Base-by-base conservation (phyloP, 192 early-diverging fungal species). In the Umbelopsis vinacea region DNA sequence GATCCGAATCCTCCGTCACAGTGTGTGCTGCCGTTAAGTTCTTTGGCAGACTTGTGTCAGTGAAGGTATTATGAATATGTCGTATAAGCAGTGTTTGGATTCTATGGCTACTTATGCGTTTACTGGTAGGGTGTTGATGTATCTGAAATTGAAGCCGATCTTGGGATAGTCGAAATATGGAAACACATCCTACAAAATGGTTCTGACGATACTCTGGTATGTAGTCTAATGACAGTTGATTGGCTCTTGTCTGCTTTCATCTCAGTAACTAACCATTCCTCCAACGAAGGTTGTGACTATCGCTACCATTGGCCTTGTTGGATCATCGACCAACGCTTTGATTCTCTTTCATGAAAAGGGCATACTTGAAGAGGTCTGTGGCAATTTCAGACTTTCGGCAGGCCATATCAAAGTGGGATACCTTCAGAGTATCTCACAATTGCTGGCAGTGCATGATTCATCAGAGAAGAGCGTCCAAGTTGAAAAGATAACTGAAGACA, bases 1-100 rank as follows among this genome's bases (percentile, higher is more conserved):
- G 60, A 1, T 43, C 21, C 5, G 82, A 85, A 54, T 67, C 80
- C 21, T 75, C 66, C 22, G 52, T 71, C 8, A 73, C 76, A 6
- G 60, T 87, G 33, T 75, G 76, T 63, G 79, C 80, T 14, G 69
- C 75, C 11, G 52, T 87, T 67, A 85, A 84, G 46, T 82, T 87
- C 54, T 84, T 85, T 74, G 84, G 77, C 12, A 69, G 46, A 52
- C 29, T 85, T 38, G 73, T 71, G 17, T 71, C 63, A 40, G 63
- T 70, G 0, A 15, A 68, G 67, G 84, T 80, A 43, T 43, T 29
- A 29, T 29, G 29, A 47, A 63, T 66, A 35, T 45, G 35, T 17
- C 50, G 29, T 29, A 29, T 29, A 29, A 29, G 29, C 29, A 29
- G 29, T 29, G 1, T 29, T 29, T 3, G 29, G 29, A 29, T 2